phyloP scores from a whole-genome alignment of 176 grass and related monocot species.

The Oryza nivara region DNA sequence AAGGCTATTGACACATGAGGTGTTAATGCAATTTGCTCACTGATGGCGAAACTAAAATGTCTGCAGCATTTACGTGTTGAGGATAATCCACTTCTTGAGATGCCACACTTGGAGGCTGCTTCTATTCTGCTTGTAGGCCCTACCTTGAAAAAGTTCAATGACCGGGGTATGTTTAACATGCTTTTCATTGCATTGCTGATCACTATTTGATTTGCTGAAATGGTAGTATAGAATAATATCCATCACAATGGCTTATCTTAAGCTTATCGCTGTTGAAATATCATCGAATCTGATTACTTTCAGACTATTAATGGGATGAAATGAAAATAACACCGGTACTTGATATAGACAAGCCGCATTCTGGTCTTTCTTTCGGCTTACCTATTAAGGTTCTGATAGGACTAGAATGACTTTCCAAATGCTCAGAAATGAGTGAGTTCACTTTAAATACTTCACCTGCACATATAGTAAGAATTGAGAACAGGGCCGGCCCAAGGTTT shows the following conservation, averaged over 20 bases:
- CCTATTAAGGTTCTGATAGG: constrained; percentile 8
- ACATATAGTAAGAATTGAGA: constrained; percentile 22
- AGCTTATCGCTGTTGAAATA: constrained; percentile 8
- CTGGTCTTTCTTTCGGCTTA: not conserved
- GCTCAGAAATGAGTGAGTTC: not conserved
- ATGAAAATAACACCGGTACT: not conserved
- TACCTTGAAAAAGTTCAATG: constrained; percentile 92
- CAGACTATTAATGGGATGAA: not conserved
- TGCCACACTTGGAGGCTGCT: constrained; percentile 79
- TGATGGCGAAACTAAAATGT: constrained; percentile 33
- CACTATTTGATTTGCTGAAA: constrained; percentile 32
- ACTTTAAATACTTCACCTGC: constrained; percentile 17
- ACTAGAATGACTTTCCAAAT: not conserved
- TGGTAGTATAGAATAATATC: constrained; percentile 27
- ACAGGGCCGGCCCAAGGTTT: not conserved
- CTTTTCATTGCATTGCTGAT: constrained; percentile 4
- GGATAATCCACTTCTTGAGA: constrained; percentile 91
- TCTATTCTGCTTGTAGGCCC: constrained; percentile 85
- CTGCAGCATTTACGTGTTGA: constrained; percentile 89
- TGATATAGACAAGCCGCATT: constrained; percentile 25
- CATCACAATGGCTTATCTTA: constrained; percentile 17
- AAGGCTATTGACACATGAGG: not conserved
- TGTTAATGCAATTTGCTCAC: constrained; percentile 25
- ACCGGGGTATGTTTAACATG: constrained; percentile 61
- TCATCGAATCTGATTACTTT: not conserved